phyloP scores from a whole-genome alignment of 345 rosid genomes.

The Aquilaria malaccensis region DNA sequence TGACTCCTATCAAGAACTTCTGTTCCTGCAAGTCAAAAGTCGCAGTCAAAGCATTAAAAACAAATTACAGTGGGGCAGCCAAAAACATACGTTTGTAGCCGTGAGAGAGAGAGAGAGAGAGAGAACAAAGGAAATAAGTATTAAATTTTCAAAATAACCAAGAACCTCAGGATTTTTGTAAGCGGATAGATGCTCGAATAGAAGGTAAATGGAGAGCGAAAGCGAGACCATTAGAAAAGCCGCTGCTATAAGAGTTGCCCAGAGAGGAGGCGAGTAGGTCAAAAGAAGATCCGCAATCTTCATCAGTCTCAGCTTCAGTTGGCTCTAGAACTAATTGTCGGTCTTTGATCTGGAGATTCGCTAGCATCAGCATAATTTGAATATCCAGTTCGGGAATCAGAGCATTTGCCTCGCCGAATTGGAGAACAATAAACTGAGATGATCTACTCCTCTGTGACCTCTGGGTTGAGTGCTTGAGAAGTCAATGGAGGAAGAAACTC shows the following conservation, averaged over 20 bases:
- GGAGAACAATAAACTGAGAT: not conserved
- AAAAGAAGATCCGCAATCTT: conserved; percentile 19
- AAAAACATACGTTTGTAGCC: not conserved
- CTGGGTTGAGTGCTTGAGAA: not conserved
- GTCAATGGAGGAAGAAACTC: not conserved
- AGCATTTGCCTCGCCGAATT: not conserved
- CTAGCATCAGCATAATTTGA: not conserved
- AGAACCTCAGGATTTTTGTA: conserved; percentile 96
- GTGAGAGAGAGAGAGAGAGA: not conserved
- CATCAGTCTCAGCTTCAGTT: conserved; percentile 19
- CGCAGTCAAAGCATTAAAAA: not conserved
- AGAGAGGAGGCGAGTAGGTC: conserved; percentile 51
- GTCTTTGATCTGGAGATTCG: not conserved
- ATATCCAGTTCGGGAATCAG: not conserved
- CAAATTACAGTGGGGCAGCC: not conserved
- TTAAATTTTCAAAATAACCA: not conserved
- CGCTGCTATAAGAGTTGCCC: conserved; percentile 68
- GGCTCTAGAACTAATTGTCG: not conserved
- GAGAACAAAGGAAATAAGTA: not conserved
- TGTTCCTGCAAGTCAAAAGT: conserved; percentile 59
- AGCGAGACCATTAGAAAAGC: conserved; percentile 51
- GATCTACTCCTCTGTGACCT: not conserved
- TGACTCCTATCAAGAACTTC: conserved; percentile 93
- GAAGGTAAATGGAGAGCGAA: conserved; percentile 67
- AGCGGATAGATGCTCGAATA: conserved; percentile 88